Evolutionary conservation across 176 grass and related monocot genomes (phyloP).

Genomic region (Bromus sterilis): DNA sequence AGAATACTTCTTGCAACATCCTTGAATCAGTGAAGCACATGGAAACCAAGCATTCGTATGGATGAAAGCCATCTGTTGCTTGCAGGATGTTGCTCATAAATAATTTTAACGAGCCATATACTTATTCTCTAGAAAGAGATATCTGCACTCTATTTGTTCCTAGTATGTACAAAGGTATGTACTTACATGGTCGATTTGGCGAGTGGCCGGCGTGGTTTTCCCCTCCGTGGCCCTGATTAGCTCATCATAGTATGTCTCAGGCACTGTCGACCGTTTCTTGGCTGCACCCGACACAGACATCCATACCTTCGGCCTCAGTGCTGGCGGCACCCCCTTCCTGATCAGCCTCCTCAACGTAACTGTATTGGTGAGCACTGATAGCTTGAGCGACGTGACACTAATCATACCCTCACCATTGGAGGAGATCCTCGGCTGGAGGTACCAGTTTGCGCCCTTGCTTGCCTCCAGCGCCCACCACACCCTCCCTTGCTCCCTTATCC

Average conservation of each 20-base stretch:
- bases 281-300: constrained; percentile 74
- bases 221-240: constrained; percentile 76
- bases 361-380: constrained; percentile 65
- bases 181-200: constrained; percentile 94
- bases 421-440: constrained; percentile 74
- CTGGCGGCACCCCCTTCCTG: constrained; percentile 71
- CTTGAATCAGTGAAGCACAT: neutral
- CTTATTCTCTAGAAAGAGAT: neutral
- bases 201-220: constrained; percentile 80
- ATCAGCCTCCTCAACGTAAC: constrained; percentile 77
- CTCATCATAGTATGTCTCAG: constrained; percentile 94
- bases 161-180: neutral
- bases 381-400: constrained; percentile 64
- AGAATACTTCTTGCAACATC: neutral
- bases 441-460: constrained; percentile 90
- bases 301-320: constrained; percentile 84
- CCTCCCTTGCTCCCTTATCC: constrained; percentile 78
- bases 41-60: neutral
- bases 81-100: neutral
- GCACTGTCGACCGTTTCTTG: constrained; percentile 89
- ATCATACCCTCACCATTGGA: constrained; percentile 50
- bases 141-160: neutral
- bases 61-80: neutral
- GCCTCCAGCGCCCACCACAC: constrained; percentile 90
- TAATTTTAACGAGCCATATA: neutral